Conservation (phyloP, 2,329 filamentous ascomycete genomes). For the Cladophialophora yegresii region DNA sequence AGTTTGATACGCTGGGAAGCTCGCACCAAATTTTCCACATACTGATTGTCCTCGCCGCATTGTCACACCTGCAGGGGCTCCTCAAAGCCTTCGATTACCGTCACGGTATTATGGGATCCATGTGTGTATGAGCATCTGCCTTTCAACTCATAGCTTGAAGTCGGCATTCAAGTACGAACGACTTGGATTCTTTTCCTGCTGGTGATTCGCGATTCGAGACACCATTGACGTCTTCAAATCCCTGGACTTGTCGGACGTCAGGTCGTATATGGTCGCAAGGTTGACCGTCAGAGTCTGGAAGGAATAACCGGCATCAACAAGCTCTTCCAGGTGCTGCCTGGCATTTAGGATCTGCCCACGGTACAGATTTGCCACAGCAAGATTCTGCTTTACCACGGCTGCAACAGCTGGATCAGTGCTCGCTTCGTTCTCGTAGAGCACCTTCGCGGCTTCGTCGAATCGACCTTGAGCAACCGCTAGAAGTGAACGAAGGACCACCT, state of each 20-base stretch:
- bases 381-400: slow-evolving; percentile 76
- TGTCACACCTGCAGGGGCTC: slow-evolving; percentile 78
- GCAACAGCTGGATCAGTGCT: slow-evolving; percentile 50
- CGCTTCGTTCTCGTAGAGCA: slow-evolving; percentile 16
- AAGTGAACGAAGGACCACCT: slow-evolving; percentile 61
- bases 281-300: slow-evolving; percentile 88
- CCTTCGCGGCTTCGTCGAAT: slow-evolving; percentile 61
- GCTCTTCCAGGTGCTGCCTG: slow-evolving; percentile 63
- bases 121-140: slow-evolving; percentile 17
- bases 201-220: slow-evolving; percentile 65
- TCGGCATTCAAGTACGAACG: slow-evolving; percentile 73
- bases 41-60: slow-evolving; percentile 79
- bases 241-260: slow-evolving; percentile 76
- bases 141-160: slow-evolving; percentile 66
- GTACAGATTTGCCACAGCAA: slow-evolving; percentile 82
- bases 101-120: slow-evolving; percentile 54
- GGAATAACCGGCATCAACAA: slow-evolving; percentile 63
- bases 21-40: slow-evolving; percentile 97
- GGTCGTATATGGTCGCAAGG: slow-evolving; percentile 84
- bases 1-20: slow-evolving; percentile 86
- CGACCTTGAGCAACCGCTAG: slow-evolving; percentile 76
- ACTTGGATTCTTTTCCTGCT: slow-evolving; percentile 57
- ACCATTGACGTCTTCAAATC: slow-evolving; percentile 70
- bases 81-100: slow-evolving; percentile 83
- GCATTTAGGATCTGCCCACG: slow-evolving; percentile 74